Evolutionary conservation across 2,329 filamentous ascomycete species (phyloP).

Genomic region (Exophiala sp.): DNA sequence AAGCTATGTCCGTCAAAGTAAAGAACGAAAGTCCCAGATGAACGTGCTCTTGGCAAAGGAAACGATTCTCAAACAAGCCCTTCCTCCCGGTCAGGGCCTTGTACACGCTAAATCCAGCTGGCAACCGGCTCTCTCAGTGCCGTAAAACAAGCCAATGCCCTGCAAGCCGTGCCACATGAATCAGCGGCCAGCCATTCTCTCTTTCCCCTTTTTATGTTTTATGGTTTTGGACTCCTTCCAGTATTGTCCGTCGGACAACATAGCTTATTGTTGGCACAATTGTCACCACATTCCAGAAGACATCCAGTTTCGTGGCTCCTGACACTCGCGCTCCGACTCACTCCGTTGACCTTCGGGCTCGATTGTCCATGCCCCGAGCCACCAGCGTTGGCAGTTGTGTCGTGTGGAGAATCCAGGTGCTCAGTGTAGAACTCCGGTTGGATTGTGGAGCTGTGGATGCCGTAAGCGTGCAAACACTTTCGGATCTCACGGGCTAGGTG

Average conservation of each 20-base stretch:
- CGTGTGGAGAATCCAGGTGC: constrained; percentile 8
- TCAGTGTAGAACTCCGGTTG: constrained; percentile 68
- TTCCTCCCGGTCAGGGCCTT: too few species aligned
- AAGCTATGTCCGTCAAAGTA: too few species aligned
- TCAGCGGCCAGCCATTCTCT: too few species aligned
- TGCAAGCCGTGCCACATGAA: too few species aligned
- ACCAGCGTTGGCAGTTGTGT: constrained; percentile 13
- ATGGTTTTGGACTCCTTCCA: constrained; percentile 9
- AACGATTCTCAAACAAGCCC: too few species aligned
- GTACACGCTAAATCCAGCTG: too few species aligned
- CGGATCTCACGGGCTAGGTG: constrained; percentile 73
- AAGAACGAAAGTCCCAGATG: too few species aligned
- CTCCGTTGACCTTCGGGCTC: constrained; percentile 10
- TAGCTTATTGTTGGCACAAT: constrained; percentile 34
- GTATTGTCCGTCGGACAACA: constrained; percentile 26
- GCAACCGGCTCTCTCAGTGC: too few species aligned
- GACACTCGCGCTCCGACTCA: constrained; percentile 36
- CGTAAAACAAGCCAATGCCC: too few species aligned
- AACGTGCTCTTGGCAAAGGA: too few species aligned
- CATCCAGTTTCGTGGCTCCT: constrained; percentile 39
- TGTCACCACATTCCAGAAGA: constrained; percentile 45
- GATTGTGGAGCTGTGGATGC: constrained; percentile 95
- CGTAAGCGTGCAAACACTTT: constrained; percentile 86
- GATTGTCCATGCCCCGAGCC: constrained; percentile 10
- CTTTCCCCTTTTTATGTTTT: too few species aligned